Percentiles rank a stretch among this genome's conserved stretches.
Conservation (phyloP, 2,329 filamentous ascomycete species). For the Aureobasidium sp. region DNA sequence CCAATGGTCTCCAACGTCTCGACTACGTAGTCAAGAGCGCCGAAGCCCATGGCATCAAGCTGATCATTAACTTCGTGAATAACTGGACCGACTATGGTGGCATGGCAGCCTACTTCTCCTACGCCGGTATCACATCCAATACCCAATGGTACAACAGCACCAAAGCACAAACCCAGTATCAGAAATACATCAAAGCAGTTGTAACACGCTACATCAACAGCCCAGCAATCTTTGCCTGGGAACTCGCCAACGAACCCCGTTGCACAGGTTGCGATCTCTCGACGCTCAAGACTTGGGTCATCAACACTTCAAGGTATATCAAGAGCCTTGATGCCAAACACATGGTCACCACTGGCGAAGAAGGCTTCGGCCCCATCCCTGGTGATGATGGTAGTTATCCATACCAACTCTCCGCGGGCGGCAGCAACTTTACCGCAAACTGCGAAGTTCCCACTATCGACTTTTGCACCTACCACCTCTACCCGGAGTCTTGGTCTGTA, state of each 20-base stretch:
- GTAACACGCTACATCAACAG: conserved; percentile 52
- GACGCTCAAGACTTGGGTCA: conserved; percentile 53
- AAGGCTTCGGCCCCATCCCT: conserved; percentile 37
- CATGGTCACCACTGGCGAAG: conserved; percentile 56
- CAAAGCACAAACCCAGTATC: conserved; percentile 44
- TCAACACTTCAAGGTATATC: conserved; percentile 49
- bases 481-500: conserved; percentile 15
- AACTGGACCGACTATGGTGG: conserved; percentile 57
- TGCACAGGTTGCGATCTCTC: conserved; percentile 51
- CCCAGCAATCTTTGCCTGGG: conserved; percentile 56
- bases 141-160: conserved; percentile 50
- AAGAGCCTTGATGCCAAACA: conserved; percentile 53
- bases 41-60: conserved; percentile 50
- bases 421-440: conserved; percentile 18
- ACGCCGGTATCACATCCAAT: conserved; percentile 43
- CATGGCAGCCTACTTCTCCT: conserved; percentile 49
- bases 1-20: conserved; percentile 54
- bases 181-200: conserved; percentile 51
- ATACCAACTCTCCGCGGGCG: conserved; percentile 16
- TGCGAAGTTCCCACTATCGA: conserved; percentile 17
- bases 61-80: conserved; percentile 60
- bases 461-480: conserved; percentile 20
- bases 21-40: conserved; percentile 55
- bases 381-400: conserved; percentile 27
- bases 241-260: conserved; percentile 57